These are phyloP conservation scores for Dioscorea dumetorum DNA, from an alignment of 106 monocot genomes.

Conservation along the genomic window DNA sequence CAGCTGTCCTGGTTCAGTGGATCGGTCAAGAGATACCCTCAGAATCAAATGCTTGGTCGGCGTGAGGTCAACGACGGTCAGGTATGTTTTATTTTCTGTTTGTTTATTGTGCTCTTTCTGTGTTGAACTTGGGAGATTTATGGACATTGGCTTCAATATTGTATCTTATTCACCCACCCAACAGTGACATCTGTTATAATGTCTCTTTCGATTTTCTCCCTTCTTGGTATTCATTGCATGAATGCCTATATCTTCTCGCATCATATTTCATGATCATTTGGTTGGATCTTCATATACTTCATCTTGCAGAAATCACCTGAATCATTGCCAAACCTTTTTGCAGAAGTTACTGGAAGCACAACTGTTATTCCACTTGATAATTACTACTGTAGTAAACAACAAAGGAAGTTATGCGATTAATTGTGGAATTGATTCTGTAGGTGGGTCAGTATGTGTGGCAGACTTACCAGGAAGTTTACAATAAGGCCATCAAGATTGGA, in stretches of 20 bases:
- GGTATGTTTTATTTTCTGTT: conserved; percentile 27
- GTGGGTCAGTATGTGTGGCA: conserved; percentile 68
- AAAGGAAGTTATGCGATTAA: background rate
- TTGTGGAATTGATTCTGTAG: conserved; percentile 17
- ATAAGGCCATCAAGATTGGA: conserved; percentile 53
- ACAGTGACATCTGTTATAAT: no score
- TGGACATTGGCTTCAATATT: no score
- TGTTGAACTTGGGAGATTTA: no score
- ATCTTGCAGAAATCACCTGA: no score
- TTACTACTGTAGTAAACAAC: background rate
- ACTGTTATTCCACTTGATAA: background rate
- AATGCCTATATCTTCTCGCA: background rate
- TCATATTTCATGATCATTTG: background rate
- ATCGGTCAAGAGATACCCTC: conserved; percentile 66
- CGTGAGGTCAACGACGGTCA: conserved; percentile 64
- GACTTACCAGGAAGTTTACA: conserved; percentile 70
- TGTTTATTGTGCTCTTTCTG: no score
- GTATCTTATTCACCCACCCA: no score
- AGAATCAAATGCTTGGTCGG: conserved; percentile 80
- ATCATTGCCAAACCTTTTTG: no score
- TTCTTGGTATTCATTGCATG: no score
- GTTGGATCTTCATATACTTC: no score
- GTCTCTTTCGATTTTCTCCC: no score
- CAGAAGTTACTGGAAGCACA: no score
- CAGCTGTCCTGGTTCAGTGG: conserved; percentile 31